Evolutionary conservation across 2,329 filamentous ascomycete genomes (phyloP).

Genomic region (Sphaerulina musiva): DNA sequence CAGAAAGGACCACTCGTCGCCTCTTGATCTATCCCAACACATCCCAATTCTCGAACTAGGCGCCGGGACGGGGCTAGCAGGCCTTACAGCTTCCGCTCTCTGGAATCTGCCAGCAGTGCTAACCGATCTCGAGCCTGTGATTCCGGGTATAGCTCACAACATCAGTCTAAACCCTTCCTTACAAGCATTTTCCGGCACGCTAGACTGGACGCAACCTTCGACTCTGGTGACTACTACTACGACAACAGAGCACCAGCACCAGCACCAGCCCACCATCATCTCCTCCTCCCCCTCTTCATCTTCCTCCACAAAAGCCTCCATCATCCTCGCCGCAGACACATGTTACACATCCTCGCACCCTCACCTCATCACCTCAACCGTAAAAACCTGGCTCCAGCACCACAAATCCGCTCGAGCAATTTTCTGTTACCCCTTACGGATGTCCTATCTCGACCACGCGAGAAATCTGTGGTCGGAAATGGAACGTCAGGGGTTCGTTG

Average conservation of each 20-base stretch:
- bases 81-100: slow-evolving; percentile 32
- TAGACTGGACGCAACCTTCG: slow-evolving; percentile 37
- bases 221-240: background rate
- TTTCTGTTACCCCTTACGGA: slow-evolving; percentile 37
- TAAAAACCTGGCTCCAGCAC: slow-evolving; percentile 34
- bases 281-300: background rate
- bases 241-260: background rate
- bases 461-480: slow-evolving; percentile 38
- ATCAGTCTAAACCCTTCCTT: slow-evolving; percentile 30
- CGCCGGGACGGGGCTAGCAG: slow-evolving; percentile 37
- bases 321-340: slow-evolving; percentile 40
- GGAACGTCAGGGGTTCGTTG: slow-evolving; percentile 35
- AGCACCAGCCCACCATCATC: background rate
- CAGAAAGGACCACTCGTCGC: background rate
- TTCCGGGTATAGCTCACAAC: slow-evolving; percentile 32
- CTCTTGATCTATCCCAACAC: background rate
- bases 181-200: slow-evolving; percentile 24
- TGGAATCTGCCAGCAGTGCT: slow-evolving; percentile 30
- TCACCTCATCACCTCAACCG: slow-evolving; percentile 33
- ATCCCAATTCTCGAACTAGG: slow-evolving; percentile 35
- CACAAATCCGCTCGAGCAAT: slow-evolving; percentile 32
- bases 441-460: slow-evolving; percentile 41
- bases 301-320: slow-evolving; percentile 25
- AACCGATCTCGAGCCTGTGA: slow-evolving; percentile 33
- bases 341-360: slow-evolving; percentile 41